Percentiles rank a stretch among this genome's conserved stretches.
phyloP scores from a whole-genome alignment of 257 asterid species.

The Misopates orontium region DNA sequence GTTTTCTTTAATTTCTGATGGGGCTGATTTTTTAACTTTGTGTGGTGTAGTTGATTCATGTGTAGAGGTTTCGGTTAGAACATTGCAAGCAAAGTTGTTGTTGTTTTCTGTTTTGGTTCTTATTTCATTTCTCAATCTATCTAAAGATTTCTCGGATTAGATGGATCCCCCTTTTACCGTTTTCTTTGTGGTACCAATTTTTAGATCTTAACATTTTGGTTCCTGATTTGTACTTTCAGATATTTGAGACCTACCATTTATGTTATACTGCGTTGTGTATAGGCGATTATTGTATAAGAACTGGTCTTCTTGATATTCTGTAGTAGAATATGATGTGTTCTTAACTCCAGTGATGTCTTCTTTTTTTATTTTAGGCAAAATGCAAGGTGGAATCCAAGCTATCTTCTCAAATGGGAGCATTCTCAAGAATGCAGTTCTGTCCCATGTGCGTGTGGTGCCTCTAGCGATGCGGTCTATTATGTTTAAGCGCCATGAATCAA shows the following conservation, averaged over 20 bases:
- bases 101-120: neutral
- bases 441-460: conserved; percentile 59
- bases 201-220: conserved; percentile 24
- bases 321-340: neutral
- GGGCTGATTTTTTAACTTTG: conserved; percentile 1
- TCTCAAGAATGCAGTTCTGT: conserved; percentile 68
- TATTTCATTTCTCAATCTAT: neutral
- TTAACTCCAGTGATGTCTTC: conserved; percentile 17
- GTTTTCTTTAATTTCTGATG: conserved; percentile 8
- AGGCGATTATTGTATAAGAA: no score
- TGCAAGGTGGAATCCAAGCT: conserved; percentile 89
- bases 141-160: neutral
- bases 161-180: neutral
- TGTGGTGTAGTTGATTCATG: neutral
- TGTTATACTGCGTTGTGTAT: neutral
- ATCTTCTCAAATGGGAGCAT: conserved; percentile 62
- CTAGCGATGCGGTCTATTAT: conserved; percentile 47
- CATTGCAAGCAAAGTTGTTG: neutral
- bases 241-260: neutral
- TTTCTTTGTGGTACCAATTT: neutral
- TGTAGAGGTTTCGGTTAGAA: neutral
- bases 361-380: conserved; percentile 40
- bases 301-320: neutral
- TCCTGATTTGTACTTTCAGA: neutral
- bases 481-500: conserved; percentile 59